Conservation (phyloP, 2,329 filamentous ascomycete genomes). For the Aureobasidium sp. region DNA sequence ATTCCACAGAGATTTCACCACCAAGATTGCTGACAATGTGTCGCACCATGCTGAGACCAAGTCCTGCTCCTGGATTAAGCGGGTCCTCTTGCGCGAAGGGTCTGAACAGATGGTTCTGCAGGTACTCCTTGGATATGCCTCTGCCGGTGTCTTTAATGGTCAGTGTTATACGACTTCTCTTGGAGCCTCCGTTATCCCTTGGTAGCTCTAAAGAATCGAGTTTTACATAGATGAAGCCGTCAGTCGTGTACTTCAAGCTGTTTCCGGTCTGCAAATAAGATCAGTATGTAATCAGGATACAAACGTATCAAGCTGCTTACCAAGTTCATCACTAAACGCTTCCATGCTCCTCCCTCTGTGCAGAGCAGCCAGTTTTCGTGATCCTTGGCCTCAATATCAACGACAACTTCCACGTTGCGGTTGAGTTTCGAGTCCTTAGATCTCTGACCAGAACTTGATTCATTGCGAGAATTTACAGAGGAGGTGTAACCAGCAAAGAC, state of each 20-base stretch:
- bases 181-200: background rate
- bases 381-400: conserved; percentile 31
- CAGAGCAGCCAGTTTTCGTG: conserved; percentile 33
- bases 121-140: conserved; percentile 26
- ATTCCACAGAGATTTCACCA: conserved; percentile 37
- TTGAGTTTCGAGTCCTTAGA: background rate
- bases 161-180: conserved; percentile 10
- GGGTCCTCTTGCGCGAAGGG: conserved; percentile 27
- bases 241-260: conserved; percentile 38
- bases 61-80: conserved; percentile 24
- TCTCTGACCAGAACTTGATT: conserved; percentile 30
- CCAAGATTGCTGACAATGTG: conserved; percentile 21
- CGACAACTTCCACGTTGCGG: conserved; percentile 29
- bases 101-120: conserved; percentile 21
- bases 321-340: background rate
- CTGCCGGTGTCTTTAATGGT: conserved; percentile 23
- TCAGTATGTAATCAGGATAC: conserved; percentile 23
- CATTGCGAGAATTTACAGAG: conserved; percentile 17
- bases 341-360: conserved; percentile 36
- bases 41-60: conserved; percentile 27
- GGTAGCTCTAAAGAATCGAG: conserved; percentile 12
- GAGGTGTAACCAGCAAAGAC: conserved; percentile 24
- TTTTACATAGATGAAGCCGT: conserved; percentile 32
- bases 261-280: conserved; percentile 41
- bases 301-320: conserved; percentile 15